Evolutionary conservation across 164 flowering plant species (phyloP).

Genomic region (Vitis labrusca): DNA sequence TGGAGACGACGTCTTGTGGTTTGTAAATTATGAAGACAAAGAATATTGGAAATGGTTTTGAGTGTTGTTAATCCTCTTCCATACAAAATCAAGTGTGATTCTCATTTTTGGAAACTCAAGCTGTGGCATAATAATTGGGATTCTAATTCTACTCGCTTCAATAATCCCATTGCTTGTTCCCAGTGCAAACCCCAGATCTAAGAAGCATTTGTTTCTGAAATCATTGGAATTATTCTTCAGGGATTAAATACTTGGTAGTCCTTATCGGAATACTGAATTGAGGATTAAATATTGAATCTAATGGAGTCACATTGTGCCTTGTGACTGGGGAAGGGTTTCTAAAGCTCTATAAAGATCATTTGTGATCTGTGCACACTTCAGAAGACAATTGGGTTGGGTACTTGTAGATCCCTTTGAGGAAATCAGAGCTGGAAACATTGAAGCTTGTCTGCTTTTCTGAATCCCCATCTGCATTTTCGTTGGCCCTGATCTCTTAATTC

Average conservation of each 20-base stretch:
- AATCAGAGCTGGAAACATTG: not conserved
- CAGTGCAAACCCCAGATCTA: not conserved
- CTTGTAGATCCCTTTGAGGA: not conserved
- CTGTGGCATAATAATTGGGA: not conserved
- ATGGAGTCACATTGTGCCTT: not conserved
- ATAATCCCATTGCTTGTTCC: not conserved
- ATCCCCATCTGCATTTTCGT: not conserved
- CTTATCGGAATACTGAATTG: not conserved
- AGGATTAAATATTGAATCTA: not conserved
- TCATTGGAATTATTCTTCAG: not conserved
- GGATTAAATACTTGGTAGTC: not conserved
- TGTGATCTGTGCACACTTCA: too few relatives aligned
- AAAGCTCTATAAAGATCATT: not conserved
- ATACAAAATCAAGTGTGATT: not conserved
- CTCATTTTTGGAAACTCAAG: not conserved
- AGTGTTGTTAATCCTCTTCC: too few relatives aligned
- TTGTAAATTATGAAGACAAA: not conserved
- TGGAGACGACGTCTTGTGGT: constrained; percentile 15
- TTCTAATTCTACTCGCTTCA: not conserved
- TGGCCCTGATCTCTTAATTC: too few relatives aligned
- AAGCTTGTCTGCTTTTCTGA: not conserved
- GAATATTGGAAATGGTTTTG: not conserved
- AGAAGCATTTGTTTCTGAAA: not conserved
- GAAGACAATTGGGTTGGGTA: not conserved
- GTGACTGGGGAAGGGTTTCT: too few relatives aligned